These are phyloP conservation scores for Alternaria ethzedia DNA, from an alignment of 2,329 filamentous ascomycete genomes.

Conservation along the genomic window DNA sequence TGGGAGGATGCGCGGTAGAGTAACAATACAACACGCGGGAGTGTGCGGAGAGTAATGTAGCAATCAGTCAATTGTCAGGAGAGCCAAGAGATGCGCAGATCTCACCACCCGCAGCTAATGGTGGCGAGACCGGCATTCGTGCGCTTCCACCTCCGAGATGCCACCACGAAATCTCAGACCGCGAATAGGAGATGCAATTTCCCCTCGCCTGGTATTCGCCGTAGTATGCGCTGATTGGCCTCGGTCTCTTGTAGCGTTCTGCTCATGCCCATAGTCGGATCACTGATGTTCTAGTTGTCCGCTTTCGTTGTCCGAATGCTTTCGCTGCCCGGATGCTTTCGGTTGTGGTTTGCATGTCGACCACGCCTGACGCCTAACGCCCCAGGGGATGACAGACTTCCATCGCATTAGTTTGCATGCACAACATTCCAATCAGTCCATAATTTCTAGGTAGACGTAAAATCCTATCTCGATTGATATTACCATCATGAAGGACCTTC, in stretches of 20 bases:
- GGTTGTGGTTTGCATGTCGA: neutral
- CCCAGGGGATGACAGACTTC: neutral
- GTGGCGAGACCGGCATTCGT: slow-evolving; percentile 27
- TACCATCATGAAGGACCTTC: neutral
- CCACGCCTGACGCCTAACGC: neutral
- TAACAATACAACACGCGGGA: neutral
- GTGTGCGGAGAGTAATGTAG: slow-evolving; percentile 10
- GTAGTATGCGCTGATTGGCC: neutral
- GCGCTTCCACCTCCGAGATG: slow-evolving; percentile 19
- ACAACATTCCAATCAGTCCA: neutral
- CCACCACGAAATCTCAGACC: slow-evolving; percentile 5
- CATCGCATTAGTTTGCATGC: neutral
- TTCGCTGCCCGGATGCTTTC: neutral
- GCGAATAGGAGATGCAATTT: slow-evolving; percentile 19
- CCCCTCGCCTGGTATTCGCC: slow-evolving; percentile 4
- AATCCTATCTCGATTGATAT: neutral
- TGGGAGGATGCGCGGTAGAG: slow-evolving; percentile 3
- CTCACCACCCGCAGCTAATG: slow-evolving; percentile 26
- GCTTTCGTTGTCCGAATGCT: neutral
- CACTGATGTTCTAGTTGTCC: neutral
- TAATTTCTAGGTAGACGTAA: neutral
- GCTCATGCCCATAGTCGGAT: neutral
- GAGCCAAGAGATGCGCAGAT: slow-evolving; percentile 24
- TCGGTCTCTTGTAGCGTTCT: neutral
- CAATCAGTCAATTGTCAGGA: slow-evolving; percentile 25